Percentiles rank a stretch among this genome's conserved stretches.
Evolutionary conservation across 495 filamentous ascomycete genomes (phyloP).

Genomic region (Neurospora sp.): DNA sequence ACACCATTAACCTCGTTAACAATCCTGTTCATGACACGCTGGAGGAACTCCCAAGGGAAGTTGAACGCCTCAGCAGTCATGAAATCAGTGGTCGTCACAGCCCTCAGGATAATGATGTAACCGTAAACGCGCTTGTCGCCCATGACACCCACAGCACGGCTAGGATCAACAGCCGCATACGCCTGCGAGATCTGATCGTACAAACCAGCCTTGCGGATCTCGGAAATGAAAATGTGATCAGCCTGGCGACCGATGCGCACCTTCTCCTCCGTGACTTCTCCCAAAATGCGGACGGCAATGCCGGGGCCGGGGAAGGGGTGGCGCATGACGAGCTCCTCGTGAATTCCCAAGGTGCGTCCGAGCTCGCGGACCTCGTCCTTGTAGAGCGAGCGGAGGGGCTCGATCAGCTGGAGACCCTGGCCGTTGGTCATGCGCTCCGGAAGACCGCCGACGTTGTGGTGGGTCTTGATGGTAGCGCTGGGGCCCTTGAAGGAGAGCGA

Average conservation of each 20-base stretch:
- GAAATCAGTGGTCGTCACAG: conserved; percentile 65
- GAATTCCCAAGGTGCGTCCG: conserved; percentile 66
- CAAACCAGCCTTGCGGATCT: conserved; percentile 73
- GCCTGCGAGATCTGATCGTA: conserved; percentile 58
- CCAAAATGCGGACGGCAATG: conserved; percentile 80
- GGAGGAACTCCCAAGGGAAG: conserved; percentile 58
- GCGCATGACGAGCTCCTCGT: conserved; percentile 66
- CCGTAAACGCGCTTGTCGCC: conserved; percentile 40
- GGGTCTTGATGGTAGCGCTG: conserved; percentile 67
- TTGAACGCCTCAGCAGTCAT: conserved; percentile 63
- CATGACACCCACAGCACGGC: conserved; percentile 64
- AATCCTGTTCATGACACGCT: conserved; percentile 58
- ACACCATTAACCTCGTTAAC: conserved; percentile 74
- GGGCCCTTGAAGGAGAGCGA: conserved; percentile 75
- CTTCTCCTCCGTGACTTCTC: conserved; percentile 72
- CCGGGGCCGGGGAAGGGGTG: conserved; percentile 83
- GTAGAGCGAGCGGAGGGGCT: conserved; percentile 72
- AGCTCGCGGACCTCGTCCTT: conserved; percentile 79
- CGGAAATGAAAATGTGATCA: conserved; percentile 79
- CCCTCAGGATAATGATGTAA: conserved; percentile 45
- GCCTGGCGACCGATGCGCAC: conserved; percentile 75
- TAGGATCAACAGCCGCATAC: conserved; percentile 66
- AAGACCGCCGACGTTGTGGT: conserved; percentile 77
- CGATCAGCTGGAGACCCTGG: conserved; percentile 30
- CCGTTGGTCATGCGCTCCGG: conserved; percentile 29